phyloP scores from a whole-genome alignment of 495 filamentous ascomycete genomes.

The Lindgomyces ingoldianus region DNA sequence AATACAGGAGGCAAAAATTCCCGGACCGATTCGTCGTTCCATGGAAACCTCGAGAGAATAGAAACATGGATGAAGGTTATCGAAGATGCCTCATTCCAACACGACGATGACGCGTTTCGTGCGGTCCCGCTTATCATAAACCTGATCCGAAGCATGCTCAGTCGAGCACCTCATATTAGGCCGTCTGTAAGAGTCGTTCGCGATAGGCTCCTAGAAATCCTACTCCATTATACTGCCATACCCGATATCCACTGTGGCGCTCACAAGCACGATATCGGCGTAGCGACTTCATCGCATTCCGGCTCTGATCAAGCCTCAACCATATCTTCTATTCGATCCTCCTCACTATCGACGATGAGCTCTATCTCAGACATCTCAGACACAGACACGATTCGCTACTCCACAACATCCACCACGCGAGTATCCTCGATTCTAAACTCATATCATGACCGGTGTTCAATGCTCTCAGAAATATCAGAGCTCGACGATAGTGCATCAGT shows the following conservation, averaged over 20 bases:
- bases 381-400: constrained; percentile 9
- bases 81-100: constrained; percentile 47
- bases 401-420: constrained; percentile 4
- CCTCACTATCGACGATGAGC: constrained; percentile 9
- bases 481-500: constrained; percentile 26
- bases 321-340: constrained; percentile 19
- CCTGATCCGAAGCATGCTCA: constrained; percentile 42
- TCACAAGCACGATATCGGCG: constrained; percentile 26
- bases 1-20: constrained; percentile 22
- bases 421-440: constrained; percentile 31
- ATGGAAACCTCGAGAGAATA: constrained; percentile 75
- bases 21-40: constrained; percentile 68
- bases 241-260: constrained; percentile 26
- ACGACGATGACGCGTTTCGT: constrained; percentile 35
- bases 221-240: constrained; percentile 38
- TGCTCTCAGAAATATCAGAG: constrained; percentile 14
- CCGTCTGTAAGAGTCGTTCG: constrained; percentile 41
- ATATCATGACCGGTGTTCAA: constrained; percentile 21
- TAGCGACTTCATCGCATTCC: constrained; percentile 1
- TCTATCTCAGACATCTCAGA: constrained; percentile 25
- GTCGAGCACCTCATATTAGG: constrained; percentile 37
- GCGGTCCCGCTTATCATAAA: constrained; percentile 40
- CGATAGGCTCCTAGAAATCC: constrained; percentile 38
- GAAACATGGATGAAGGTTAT: constrained; percentile 74
- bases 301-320: constrained; percentile 24